These are phyloP conservation scores for Leccinum boreale DNA, from an alignment of 768 basidiomycete genomes.

Conservation along the genomic window DNA sequence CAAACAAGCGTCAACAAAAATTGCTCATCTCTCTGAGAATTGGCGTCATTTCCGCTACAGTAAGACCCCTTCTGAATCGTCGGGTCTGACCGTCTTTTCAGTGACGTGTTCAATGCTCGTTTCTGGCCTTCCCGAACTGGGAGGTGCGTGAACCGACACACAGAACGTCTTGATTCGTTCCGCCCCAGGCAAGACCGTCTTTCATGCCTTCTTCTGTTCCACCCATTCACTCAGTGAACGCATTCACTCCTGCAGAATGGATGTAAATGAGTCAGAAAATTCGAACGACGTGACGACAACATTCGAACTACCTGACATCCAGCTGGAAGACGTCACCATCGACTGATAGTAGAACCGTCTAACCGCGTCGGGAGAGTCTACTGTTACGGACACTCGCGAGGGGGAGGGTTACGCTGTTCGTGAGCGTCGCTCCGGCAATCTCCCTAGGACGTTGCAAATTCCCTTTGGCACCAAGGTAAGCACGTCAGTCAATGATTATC, in stretches of 20 bases:
- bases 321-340: slow-evolving; percentile 46
- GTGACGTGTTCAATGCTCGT: slow-evolving; percentile 2
- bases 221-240: background rate
- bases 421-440: slow-evolving; percentile 43
- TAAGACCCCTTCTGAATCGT: background rate
- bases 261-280: slow-evolving; percentile 43
- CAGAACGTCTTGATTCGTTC: slow-evolving; percentile 8
- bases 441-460: slow-evolving; percentile 39
- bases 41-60: background rate
- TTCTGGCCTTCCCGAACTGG: slow-evolving; percentile 6
- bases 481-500: background rate
- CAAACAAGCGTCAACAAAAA: too few relatives aligned
- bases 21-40: too few relatives aligned
- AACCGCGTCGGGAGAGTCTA: slow-evolving; percentile 44
- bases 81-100: background rate
- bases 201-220: too few relatives aligned
- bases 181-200: slow-evolving; percentile 16
- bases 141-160: background rate
- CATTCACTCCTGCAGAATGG: slow-evolving; percentile 31
- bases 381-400: slow-evolving; percentile 30
- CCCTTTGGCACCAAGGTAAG: slow-evolving; percentile 44
- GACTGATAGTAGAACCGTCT: slow-evolving; percentile 44
- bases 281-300: slow-evolving; percentile 44
- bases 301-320: slow-evolving; percentile 32
- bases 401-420: slow-evolving; percentile 40